These are phyloP conservation scores for Mycotypha africana DNA, from an alignment of 371 early-diverging fungal species.

Conservation along the genomic window DNA sequence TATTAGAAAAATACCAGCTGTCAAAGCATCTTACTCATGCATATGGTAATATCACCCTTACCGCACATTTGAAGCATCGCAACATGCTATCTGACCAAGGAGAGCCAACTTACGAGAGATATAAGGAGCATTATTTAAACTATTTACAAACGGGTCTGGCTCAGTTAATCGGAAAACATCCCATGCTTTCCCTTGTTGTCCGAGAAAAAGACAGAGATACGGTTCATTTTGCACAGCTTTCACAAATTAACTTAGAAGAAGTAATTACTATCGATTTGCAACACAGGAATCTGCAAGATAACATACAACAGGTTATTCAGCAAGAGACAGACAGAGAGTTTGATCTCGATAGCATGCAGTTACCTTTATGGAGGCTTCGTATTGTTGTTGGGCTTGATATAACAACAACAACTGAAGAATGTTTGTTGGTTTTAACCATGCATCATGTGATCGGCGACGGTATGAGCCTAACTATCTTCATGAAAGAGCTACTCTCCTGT, in stretches of 20 bases:
- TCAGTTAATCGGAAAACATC: conserved; percentile 19
- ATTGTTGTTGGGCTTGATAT: too few relatives aligned
- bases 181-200: conserved; percentile 16
- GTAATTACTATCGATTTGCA: conserved; percentile 5
- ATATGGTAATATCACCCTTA: conserved; percentile 28
- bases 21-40: conserved; percentile 21
- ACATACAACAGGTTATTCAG: conserved; percentile 1
- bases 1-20: conserved; percentile 36
- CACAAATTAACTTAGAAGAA: conserved; percentile 15
- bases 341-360: conserved; percentile 9
- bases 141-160: conserved; percentile 21
- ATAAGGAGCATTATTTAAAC: too few relatives aligned
- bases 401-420: background rate
- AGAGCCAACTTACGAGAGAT: too few relatives aligned
- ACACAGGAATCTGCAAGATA: background rate
- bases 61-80: conserved; percentile 18
- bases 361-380: conserved; percentile 34
- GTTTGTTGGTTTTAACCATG: conserved; percentile 9
- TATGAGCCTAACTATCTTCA: conserved; percentile 24
- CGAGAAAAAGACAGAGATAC: conserved; percentile 10
- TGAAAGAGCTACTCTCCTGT: conserved; percentile 5
- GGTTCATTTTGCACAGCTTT: conserved; percentile 20
- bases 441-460: conserved; percentile 36
- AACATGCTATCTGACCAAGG: background rate
- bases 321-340: conserved; percentile 15